phyloP scores from a whole-genome alignment of 2,329 filamentous ascomycete species.

The Aspergillus viridinutans region DNA sequence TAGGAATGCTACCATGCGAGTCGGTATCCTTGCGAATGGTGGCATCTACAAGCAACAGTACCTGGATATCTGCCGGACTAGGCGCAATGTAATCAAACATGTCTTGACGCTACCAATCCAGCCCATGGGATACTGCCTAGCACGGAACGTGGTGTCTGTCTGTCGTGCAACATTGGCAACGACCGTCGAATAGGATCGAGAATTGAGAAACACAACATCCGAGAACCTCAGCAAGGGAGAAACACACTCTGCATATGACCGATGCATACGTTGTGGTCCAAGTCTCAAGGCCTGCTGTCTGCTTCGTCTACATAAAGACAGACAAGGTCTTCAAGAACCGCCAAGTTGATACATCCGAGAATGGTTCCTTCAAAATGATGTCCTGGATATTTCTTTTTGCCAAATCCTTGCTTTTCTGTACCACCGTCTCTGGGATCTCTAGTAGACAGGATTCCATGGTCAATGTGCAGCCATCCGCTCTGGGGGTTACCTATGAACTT shows the following conservation, averaged over 20 bases:
- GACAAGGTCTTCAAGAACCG: background rate
- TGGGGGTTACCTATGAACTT: conserved; percentile 2
- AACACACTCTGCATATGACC: too few species aligned
- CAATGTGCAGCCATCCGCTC: background rate
- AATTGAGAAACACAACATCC: too few species aligned
- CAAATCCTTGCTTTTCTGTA: background rate
- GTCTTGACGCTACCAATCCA: background rate
- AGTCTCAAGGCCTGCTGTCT: background rate
- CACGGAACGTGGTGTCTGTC: background rate
- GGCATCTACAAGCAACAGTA: background rate
- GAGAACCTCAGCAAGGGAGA: too few species aligned
- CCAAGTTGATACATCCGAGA: background rate
- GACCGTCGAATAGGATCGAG: background rate
- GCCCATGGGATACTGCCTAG: too few species aligned
- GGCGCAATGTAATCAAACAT: background rate
- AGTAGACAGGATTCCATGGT: background rate
- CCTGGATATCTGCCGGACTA: background rate
- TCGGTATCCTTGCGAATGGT: background rate
- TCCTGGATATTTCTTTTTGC: background rate
- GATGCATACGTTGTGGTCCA: background rate
- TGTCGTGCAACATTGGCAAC: background rate
- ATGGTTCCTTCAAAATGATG: background rate
- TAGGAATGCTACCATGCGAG: background rate
- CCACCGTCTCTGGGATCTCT: background rate
- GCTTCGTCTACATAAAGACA: background rate